Base-by-base conservation (phyloP, 192 early-diverging fungal species). In the Backusella macrospora region DNA sequence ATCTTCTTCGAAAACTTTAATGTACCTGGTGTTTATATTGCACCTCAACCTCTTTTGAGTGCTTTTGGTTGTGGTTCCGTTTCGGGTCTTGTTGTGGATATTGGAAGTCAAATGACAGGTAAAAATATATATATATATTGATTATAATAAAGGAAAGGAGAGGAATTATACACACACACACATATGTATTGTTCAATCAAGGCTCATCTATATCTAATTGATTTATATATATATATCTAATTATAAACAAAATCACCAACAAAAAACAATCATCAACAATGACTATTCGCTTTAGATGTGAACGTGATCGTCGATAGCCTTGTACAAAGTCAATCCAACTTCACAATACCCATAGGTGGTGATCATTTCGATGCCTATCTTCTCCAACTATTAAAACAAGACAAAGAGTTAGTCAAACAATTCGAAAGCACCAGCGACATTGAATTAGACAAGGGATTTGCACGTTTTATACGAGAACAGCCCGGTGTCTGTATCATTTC, bases 1-100 rank as follows among this genome's bases (percentile, higher is more conserved):
- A 92, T 97, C 45, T 89, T 93, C 68, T 99, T 99, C 83, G 98
- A 99, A 82, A 86, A 91, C 23, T 85, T 98, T 65, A 98, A 99
- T 77, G 88, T 90, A 13, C 93, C 96, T 7, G 88, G 89, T 16
- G 80, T 99, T 29, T 88, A 90, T 68, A 84, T 98, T 49, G 83
- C 91, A 23, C 94, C 96, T 62, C 93, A 96, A 75, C 93, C 96
- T 10, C 82, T 97, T 59, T 81, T 93, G 75, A 87, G 92, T 0
- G 74, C 95, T 9, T 98, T 92, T 76, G 96, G 92, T 6, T 90
- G 89, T 72, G 93, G 90, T 38, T 75, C 88, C 8, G 81, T 91
- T 6, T 92, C 90, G 5, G 98, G 95, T 21, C 75, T 97, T 0
- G 92, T 98, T 39, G 87, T 98, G 45, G 96, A 99, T 78, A 89